Evolutionary conservation across 768 basidiomycete species (phyloP), one percentile per base, ranked within the genome.

Genomic region (Podaxis rugospora): DNA sequence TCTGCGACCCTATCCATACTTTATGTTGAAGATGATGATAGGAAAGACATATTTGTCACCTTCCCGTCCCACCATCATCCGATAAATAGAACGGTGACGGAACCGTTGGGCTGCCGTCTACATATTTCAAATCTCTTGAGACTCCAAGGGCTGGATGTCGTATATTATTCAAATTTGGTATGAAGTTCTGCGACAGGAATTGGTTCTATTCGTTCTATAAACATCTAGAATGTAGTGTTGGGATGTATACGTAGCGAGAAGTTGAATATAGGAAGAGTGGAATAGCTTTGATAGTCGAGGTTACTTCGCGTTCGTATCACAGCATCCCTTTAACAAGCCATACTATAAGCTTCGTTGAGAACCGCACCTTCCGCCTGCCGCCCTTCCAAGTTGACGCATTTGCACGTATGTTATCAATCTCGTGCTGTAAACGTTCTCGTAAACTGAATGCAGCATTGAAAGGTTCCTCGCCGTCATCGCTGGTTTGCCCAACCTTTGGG

Each of bases 301-400:
- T 44, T 44, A 21, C 18, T 21, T 44, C 7, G 16, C 13, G 21
- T 25, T 27, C 25, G 27, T 21, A 55, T 76, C 71, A 91, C 46
- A 92, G 72, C 87, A 90, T 90, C 21, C 86, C 86, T 58, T 84
- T 84, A 25, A 91, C 82, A 27, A 89, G 69, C 65, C 80, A 76
- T 42, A 87, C 85, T 60, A 92, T 78, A 0, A 79, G 71, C 67
- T 81, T 88, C 21, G 89, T 92, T 67, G 83, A 80, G 68, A 79
- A 76, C 37, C 87, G 78, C 36, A 92, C 86, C 18, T 73, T 75
- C 60, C 90, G 79, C 49, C 79, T 70, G 9, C 67, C 78, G 1
- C 87, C 88, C 65, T 77, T 76, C 90, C 90, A 93, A 0, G 79
- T 75, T 5, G 67, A 73, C 4, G 81, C 76, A 69, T 85, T 75